Conservation (phyloP, 2,329 filamentous ascomycete genomes). For the Penicillium psychrosexuale region DNA sequence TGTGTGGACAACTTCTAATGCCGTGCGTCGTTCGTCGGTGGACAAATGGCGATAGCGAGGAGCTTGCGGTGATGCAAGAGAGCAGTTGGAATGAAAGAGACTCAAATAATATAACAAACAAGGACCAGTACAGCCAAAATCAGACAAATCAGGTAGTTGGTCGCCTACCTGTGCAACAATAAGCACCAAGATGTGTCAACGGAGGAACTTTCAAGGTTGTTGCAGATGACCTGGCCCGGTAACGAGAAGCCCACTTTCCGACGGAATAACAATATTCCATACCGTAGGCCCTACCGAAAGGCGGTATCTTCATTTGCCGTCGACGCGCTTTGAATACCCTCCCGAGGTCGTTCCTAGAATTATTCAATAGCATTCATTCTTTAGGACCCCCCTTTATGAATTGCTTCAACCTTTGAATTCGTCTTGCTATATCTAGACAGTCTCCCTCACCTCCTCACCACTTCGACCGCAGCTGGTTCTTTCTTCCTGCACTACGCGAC, state of each 20-base stretch:
- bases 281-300: background rate
- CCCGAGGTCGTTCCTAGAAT: slow-evolving; percentile 14
- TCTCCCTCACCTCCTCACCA: background rate
- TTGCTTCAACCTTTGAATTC: background rate
- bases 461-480: background rate
- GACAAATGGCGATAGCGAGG: background rate
- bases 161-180: background rate
- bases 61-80: background rate
- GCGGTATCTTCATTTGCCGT: slow-evolving; percentile 5
- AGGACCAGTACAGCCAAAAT: background rate
- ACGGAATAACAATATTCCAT: slow-evolving; percentile 30
- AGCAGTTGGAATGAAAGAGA: background rate
- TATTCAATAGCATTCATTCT: slow-evolving; percentile 5
- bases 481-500: slow-evolving; percentile 3
- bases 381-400: slow-evolving; percentile 2
- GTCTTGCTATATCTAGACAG: background rate
- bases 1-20: background rate
- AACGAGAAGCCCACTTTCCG: slow-evolving; percentile 38
- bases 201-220: slow-evolving; percentile 9
- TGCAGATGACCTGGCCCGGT: slow-evolving; percentile 34
- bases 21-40: background rate
- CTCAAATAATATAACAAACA: background rate
- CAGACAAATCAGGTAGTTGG: background rate
- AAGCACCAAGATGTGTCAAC: slow-evolving; percentile 10
- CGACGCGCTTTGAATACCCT: slow-evolving; percentile 29